These are phyloP conservation scores for Taphrina communis DNA, from an alignment of 1,139 yeast species.

Conservation along the genomic window DNA sequence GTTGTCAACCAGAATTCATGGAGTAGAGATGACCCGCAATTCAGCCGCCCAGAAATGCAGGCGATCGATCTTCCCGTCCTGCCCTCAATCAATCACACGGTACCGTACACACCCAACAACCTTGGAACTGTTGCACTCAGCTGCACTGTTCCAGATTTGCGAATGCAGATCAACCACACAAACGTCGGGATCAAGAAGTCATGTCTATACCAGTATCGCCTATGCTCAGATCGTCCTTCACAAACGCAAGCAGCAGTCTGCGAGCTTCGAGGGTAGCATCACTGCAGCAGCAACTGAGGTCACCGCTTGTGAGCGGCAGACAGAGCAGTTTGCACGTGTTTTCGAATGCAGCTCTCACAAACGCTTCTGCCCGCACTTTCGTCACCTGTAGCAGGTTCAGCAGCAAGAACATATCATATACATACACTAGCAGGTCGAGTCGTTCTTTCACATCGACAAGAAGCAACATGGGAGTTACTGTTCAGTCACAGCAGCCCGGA, in stretches of 20 bases:
- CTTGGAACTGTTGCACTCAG: too few relatives aligned
- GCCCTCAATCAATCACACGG: too few relatives aligned
- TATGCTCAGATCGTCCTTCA: not conserved
- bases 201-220: not conserved
- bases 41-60: not conserved
- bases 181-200: too few relatives aligned
- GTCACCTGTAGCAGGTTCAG: not conserved
- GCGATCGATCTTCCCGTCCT: too few relatives aligned
- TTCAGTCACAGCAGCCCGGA: conserved; percentile 37
- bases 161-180: not conserved
- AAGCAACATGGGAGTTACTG: conserved; percentile 42
- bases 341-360: not conserved
- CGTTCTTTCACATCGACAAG: conserved; percentile 20
- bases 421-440: too few relatives aligned
- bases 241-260: too few relatives aligned
- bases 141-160: too few relatives aligned
- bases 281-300: not conserved
- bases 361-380: conserved; percentile 2
- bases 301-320: not conserved
- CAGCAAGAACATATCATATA: not conserved
- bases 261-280: not conserved
- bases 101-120: too few relatives aligned
- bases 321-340: too few relatives aligned
- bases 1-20: not conserved
- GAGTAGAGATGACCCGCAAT: conserved; percentile 17